phyloP scores from a whole-genome alignment of 192 early-diverging fungal genomes.

The Physocladia obscura region DNA sequence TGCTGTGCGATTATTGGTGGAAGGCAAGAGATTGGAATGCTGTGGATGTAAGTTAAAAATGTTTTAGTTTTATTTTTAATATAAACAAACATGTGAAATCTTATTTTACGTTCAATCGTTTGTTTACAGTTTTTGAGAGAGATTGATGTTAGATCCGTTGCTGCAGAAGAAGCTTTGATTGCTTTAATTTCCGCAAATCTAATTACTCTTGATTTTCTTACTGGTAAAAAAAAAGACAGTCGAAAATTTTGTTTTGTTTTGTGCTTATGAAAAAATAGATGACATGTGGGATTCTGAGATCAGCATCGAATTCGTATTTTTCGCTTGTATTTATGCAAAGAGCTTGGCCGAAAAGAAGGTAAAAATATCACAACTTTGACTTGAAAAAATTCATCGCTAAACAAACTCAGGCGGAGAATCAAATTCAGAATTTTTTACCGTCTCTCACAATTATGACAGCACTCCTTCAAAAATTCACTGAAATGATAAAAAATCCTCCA shows the following conservation, averaged over 20 bases:
- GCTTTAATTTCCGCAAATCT: background rate
- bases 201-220: conserved; percentile 6
- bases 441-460: conserved; percentile 9
- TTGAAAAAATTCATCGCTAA: too few species aligned
- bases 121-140: conserved; percentile 18
- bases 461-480: background rate
- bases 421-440: conserved; percentile 18
- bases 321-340: conserved; percentile 11
- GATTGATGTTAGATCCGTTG: conserved; percentile 1
- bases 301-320: conserved; percentile 13
- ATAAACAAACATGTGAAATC: background rate
- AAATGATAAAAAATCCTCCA: conserved; percentile 2
- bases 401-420: conserved; percentile 11
- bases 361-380: too few species aligned
- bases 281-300: conserved; percentile 6
- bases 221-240: background rate
- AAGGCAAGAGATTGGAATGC: conserved; percentile 1
- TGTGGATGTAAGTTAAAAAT: background rate
- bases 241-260: background rate
- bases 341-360: conserved; percentile 7
- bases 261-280: too few species aligned
- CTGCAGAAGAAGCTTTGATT: conserved; percentile 9
- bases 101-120: background rate
- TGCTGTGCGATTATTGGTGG: conserved; percentile 21
- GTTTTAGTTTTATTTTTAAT: background rate